A percentile compares a stretch with the other conserved stretches of the same genome.
phyloP scores from a whole-genome alignment of 2,329 filamentous ascomycete genomes.

The Aspergillus tubingensis region DNA sequence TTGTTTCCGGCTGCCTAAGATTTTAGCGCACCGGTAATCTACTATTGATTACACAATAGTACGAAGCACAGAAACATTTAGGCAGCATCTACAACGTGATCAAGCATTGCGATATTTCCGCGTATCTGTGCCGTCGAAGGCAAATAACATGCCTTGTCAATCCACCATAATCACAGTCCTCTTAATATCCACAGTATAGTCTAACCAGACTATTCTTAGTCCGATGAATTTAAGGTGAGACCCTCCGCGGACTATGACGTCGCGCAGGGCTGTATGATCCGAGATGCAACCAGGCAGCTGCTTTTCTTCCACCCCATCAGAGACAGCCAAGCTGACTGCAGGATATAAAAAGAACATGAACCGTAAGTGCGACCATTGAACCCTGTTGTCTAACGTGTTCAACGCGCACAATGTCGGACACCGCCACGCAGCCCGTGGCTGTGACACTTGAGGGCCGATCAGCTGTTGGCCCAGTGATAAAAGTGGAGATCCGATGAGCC shows the following conservation, averaged over 20 bases:
- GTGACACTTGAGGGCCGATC: conserved; percentile 8
- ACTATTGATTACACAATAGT: neutral
- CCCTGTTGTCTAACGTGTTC: neutral
- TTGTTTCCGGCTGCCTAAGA: no score
- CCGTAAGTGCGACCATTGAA: neutral
- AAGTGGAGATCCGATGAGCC: conserved; percentile 12
- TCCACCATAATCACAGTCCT: neutral
- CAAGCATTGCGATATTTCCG: neutral
- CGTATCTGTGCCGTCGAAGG: neutral
- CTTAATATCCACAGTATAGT: neutral
- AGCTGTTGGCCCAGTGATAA: conserved; percentile 24
- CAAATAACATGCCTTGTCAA: neutral
- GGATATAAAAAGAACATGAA: conserved; percentile 17
- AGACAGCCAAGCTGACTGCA: neutral
- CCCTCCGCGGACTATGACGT: conserved; percentile 1
- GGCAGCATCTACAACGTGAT: neutral
- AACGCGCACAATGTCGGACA: neutral
- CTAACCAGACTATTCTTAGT: neutral
- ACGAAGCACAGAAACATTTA: neutral
- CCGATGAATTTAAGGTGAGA: neutral
- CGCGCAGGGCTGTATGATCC: neutral
- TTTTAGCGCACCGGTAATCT: no score
- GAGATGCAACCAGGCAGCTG: neutral
- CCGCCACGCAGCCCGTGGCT: conserved; percentile 18
- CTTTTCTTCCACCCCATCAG: conserved; percentile 5